A percentile compares a stretch with the other conserved stretches of the same genome.
Conservation (phyloP, 169 alveolate species). For the Eimeria falciformis region DNA sequence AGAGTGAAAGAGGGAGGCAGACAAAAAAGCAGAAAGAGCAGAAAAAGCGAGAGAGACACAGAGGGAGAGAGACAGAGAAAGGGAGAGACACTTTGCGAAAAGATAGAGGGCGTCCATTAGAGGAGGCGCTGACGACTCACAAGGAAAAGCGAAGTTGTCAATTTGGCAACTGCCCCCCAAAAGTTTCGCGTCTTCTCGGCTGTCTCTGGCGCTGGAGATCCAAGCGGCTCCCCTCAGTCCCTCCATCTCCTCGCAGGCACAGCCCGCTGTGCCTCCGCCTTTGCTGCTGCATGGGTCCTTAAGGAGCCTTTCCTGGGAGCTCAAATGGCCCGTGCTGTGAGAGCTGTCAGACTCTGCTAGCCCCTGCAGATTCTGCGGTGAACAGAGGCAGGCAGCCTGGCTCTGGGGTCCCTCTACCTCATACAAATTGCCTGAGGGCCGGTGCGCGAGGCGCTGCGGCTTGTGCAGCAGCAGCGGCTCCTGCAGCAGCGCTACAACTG, state of each 20-base stretch:
- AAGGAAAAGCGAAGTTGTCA: background rate
- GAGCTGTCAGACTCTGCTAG: too few species aligned
- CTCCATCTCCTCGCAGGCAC: background rate
- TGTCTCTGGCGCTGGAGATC: background rate
- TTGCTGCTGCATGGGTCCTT: background rate
- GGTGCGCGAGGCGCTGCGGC: constrained; percentile 25
- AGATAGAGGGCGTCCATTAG: too few species aligned
- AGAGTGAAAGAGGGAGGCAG: background rate
- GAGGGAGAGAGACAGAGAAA: too few species aligned
- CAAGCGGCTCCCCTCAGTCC: background rate
- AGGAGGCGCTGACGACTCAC: too few species aligned
- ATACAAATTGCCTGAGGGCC: too few species aligned
- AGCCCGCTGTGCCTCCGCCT: background rate
- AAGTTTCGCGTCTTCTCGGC: background rate
- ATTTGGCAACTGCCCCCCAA: background rate
- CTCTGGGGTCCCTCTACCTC: too few species aligned
- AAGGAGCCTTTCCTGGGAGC: background rate
- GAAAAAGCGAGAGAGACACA: too few species aligned
- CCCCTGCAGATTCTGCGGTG: too few species aligned
- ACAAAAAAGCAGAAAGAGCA: background rate
- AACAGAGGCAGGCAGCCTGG: too few species aligned
- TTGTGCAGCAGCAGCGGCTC: background rate
- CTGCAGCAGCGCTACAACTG: constrained; percentile 7
- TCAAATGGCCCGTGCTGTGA: too few species aligned
- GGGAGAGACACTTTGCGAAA: too few species aligned